phyloP scores from a whole-genome alignment of 2,329 filamentous ascomycete species.

The Triangularia verruculosa region DNA sequence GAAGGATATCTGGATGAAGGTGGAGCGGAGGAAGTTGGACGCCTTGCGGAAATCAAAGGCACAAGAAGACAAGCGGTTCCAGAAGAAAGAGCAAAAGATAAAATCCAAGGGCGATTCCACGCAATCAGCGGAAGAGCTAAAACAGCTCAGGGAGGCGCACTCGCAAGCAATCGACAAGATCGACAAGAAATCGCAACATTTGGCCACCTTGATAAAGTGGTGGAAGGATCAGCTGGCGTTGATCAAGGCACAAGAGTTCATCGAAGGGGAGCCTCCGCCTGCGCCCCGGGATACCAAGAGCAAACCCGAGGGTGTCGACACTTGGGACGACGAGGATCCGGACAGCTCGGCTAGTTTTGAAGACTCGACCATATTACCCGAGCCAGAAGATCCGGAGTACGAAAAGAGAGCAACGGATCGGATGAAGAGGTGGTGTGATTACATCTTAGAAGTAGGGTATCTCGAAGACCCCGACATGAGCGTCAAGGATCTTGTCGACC shows the following conservation, averaged over 20 bases:
- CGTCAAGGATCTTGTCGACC: neutral
- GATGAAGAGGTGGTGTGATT: neutral
- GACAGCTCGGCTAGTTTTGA: neutral
- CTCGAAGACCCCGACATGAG: neutral
- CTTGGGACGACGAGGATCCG: neutral
- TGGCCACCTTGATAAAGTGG: neutral
- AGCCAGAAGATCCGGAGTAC: neutral
- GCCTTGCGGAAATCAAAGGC: neutral
- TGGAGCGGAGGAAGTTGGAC: neutral
- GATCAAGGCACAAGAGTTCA: neutral
- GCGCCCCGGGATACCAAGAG: neutral
- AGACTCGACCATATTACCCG: neutral
- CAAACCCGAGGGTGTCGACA: neutral
- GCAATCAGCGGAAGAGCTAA: no score
- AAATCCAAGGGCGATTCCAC: no score
- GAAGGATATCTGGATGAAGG: neutral
- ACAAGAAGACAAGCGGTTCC: neutral
- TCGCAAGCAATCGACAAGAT: neutral
- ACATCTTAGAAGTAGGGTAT: neutral
- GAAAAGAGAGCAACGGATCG: neutral
- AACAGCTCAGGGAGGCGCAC: no score
- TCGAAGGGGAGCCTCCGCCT: neutral
- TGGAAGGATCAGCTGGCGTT: neutral
- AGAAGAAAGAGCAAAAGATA: no score
- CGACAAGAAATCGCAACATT: neutral